Conservation (phyloP, 352 stramenopile species). For the Phytophthora pisi region DNA sequence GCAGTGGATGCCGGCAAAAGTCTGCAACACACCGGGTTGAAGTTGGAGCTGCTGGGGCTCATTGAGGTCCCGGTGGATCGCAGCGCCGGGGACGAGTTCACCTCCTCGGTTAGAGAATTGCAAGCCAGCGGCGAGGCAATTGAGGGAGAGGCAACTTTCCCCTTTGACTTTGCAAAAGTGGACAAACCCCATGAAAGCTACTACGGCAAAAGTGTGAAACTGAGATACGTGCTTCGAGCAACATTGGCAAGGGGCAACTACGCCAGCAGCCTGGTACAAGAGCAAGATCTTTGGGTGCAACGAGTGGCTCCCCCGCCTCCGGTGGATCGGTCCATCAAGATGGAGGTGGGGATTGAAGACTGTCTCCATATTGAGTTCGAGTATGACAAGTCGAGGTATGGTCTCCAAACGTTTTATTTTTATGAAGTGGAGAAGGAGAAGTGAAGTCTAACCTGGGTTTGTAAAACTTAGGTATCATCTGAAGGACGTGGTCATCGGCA, state of each 20-base stretch:
- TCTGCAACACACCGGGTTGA: conserved; percentile 96
- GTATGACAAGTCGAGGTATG: conserved; percentile 96
- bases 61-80: conserved; percentile 92
- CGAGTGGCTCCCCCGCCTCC: conserved; percentile 57
- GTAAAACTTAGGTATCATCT: conserved; percentile 78
- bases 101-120: conserved; percentile 90
- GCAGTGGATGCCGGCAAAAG: conserved; percentile 89
- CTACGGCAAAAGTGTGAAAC: conserved; percentile 93
- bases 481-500: conserved; percentile 96
- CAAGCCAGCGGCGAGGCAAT: conserved; percentile 79
- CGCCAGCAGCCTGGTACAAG: conserved; percentile 88
- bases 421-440: not conserved
- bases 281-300: conserved; percentile 96
- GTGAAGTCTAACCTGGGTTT: not conserved
- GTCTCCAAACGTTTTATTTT: conserved; percentile 9
- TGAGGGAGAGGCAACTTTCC: conserved; percentile 61
- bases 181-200: conserved; percentile 98
- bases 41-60: conserved; percentile 95
- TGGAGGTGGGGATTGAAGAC: conserved; percentile 99
- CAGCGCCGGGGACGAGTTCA: conserved; percentile 92
- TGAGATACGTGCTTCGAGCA: conserved; percentile 97
- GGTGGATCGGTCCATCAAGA: conserved; percentile 95
- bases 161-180: conserved; percentile 95
- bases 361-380: conserved; percentile 99
- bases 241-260: conserved; percentile 91